phyloP scores from a whole-genome alignment of 257 asterid genomes.

The Solanum appendiculatum region DNA sequence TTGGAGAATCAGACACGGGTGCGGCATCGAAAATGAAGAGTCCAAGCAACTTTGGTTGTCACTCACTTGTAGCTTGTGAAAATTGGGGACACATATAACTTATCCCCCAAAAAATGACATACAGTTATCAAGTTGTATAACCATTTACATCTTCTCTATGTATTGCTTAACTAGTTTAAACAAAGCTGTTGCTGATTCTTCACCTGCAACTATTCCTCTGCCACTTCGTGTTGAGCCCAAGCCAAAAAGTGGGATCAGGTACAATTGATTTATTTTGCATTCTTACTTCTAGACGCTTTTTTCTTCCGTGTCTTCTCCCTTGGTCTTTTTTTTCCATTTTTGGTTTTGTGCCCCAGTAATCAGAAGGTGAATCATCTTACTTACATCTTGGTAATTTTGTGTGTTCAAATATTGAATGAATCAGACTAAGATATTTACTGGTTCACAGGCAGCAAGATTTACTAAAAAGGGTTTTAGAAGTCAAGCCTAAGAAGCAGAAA shows the following conservation, averaged over 20 bases:
- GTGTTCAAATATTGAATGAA: not conserved
- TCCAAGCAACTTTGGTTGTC: too few species aligned
- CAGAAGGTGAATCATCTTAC: not conserved
- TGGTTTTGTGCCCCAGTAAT: not conserved
- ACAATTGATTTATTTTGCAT: not conserved
- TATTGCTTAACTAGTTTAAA: slow-evolving; percentile 42
- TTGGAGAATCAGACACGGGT: too few species aligned
- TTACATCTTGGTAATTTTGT: not conserved
- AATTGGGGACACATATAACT: not conserved
- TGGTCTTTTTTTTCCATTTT: not conserved
- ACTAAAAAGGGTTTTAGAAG: slow-evolving; percentile 84
- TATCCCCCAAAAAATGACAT: not conserved
- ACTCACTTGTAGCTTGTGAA: too few species aligned
- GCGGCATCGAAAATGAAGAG: too few species aligned
- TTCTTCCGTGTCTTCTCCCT: not conserved
- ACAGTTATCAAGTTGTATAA: not conserved
- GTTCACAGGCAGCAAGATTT: slow-evolving; percentile 78
- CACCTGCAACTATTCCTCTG: slow-evolving; percentile 69
- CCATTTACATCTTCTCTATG: not conserved
- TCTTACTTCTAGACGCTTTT: not conserved
- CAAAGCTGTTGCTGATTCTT: slow-evolving; percentile 85
- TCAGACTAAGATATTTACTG: not conserved
- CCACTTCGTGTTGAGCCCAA: slow-evolving; percentile 96
- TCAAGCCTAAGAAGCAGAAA: slow-evolving; percentile 69
- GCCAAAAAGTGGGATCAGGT: slow-evolving; percentile 94